Conservation (phyloP, 169 alveolate genomes). For the Plasmodium ovale region DNA sequence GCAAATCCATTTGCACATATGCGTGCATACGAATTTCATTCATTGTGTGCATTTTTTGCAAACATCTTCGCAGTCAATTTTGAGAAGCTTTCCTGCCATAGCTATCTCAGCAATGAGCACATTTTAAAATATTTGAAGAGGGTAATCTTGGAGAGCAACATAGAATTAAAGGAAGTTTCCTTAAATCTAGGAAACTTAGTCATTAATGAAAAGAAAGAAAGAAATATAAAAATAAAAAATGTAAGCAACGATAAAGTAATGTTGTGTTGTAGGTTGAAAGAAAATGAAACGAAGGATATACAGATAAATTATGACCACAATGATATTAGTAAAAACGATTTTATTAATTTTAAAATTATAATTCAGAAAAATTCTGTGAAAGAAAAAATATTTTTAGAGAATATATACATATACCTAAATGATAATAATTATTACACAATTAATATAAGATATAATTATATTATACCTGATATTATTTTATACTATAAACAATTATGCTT, state of each 20-base stretch:
- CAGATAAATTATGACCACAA: slow-evolving; percentile 10
- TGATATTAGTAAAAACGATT: slow-evolving; percentile 37
- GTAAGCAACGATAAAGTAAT: slow-evolving; percentile 35
- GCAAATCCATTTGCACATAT: not conserved
- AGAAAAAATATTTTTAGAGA: slow-evolving; percentile 44
- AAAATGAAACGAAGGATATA: slow-evolving; percentile 29
- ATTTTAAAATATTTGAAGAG: slow-evolving; percentile 55
- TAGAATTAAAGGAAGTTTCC: slow-evolving; percentile 4
- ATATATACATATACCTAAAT: slow-evolving; percentile 33
- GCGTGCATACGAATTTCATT: not conserved
- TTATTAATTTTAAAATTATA: slow-evolving; percentile 25
- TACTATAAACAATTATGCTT: slow-evolving; percentile 47
- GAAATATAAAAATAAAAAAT: slow-evolving; percentile 18
- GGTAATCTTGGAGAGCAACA: slow-evolving; percentile 46
- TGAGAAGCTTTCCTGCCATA: slow-evolving; percentile 42
- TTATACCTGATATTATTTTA: slow-evolving; percentile 39
- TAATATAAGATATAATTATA: slow-evolving; percentile 31
- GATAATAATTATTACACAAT: slow-evolving; percentile 56
- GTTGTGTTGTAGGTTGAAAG: slow-evolving; percentile 15
- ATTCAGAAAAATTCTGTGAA: slow-evolving; percentile 13
- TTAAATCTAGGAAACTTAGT: slow-evolving; percentile 44
- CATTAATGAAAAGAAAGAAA: slow-evolving; percentile 57
- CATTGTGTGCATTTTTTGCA: not conserved
- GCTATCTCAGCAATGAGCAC: slow-evolving; percentile 29
- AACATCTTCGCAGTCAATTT: slow-evolving; percentile 9